Base-by-base conservation (phyloP, 2,329 filamentous ascomycete genomes). In the Fusarium gaditjirri region DNA sequence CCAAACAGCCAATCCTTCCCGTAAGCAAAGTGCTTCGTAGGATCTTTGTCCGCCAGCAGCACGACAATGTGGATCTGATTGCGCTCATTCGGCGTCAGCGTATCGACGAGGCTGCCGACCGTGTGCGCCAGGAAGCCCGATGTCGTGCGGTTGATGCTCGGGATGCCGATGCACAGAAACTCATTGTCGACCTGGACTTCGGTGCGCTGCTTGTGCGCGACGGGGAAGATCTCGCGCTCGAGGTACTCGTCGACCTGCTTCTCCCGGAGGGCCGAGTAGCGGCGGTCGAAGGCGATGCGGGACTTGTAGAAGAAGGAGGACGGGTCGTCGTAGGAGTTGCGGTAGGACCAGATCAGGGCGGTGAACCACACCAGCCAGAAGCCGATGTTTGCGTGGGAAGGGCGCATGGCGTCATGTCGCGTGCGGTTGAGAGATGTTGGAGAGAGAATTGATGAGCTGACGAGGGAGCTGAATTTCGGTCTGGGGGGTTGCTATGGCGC, bases 41-140 rank as follows among this genome's bases (percentile, higher is more conserved):
- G 80, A n/a, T 76, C 61, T 43, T 70, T 75, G 61, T 83, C 79
- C n/a, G 81, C 81, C 9, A 83, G 75, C 2, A 83, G 60, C 13
- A 82, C 78, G 27, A 78, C 77, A 25, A 83, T 67, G 59, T 80
- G 76, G 11, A 83, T 74, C 38, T 73, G 71, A 13, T 70, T 72
- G 23, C 81, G 78, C 57, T 83, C 78, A 23, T 74, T 72, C 12
- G 75, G 66, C 17, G 75, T 77, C 16, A 82, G 67, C 4, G 74
- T 74, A 55, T 81, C 79, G 29, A 78, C 71, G 23, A 83, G 76
- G 19, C 77, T 80, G 10, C 75, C 79, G 25, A 81, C 63, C 12
- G 80, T 76, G 43, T 76, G 73, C 5, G 72, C 65, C 9, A 81
- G 71, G 42, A 80, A 80, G 4, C 75, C 76, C 13, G 77, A 72